A percentile compares a stretch with the other conserved stretches of the same genome.
These are phyloP conservation scores for Penstemon eatonii DNA, from an alignment of 257 asterid genomes.

Conservation along the genomic window DNA sequence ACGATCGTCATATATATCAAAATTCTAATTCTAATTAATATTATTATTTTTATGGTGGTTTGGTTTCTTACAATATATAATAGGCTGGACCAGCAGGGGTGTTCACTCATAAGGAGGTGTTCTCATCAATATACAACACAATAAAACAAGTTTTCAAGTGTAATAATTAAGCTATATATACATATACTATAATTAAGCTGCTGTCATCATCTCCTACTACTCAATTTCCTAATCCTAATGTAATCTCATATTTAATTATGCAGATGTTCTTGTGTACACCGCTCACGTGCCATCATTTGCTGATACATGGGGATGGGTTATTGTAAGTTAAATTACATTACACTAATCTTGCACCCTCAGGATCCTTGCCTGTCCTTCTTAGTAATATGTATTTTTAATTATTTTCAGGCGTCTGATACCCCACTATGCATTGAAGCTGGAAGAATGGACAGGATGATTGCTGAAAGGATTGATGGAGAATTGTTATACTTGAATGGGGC, in stretches of 20 bases:
- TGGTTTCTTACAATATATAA: no score
- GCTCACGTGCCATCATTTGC: slow-evolving; percentile 98
- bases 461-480: slow-evolving; percentile 85
- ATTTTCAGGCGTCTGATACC: slow-evolving; percentile 75
- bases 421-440: slow-evolving; percentile 81
- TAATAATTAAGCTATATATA: slow-evolving; percentile 21
- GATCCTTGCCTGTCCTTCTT: no score
- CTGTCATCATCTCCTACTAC: no score
- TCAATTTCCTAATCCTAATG: no score
- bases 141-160: slow-evolving; percentile 88
- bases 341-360: no score
- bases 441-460: slow-evolving; percentile 79
- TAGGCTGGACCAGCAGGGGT: slow-evolving; percentile 99
- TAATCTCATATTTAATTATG: not conserved
- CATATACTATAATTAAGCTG: no score
- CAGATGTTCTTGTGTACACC: slow-evolving; percentile 91
- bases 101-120: slow-evolving; percentile 86
- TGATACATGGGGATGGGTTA: slow-evolving; percentile 99
- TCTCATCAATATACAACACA: slow-evolving; percentile 92
- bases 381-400: no score
- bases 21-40: no score
- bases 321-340: slow-evolving; percentile 38
- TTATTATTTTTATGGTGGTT: no score
- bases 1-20: no score
- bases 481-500: slow-evolving; percentile 81